phyloP scores from a whole-genome alignment of 176 grass and related monocot genomes.

The Carex pumila region DNA sequence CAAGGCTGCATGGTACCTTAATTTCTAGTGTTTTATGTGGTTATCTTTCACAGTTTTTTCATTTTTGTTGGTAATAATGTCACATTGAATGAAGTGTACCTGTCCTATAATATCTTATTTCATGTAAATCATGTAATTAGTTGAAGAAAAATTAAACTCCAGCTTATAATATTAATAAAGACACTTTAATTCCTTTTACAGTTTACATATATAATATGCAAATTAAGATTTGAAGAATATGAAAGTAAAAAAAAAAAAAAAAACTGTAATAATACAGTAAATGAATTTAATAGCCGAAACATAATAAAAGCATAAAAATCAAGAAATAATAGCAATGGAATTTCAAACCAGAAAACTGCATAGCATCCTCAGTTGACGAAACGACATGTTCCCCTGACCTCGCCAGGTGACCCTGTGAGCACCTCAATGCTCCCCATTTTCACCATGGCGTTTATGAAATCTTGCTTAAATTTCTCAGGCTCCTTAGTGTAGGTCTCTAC shows the following conservation, averaged over 20 bases:
- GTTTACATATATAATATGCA: neutral
- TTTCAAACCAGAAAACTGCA: too few species aligned
- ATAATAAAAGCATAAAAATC: neutral
- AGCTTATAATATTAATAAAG: neutral
- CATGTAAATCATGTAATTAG: neutral
- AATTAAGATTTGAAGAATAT: neutral
- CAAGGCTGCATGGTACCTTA: too few species aligned
- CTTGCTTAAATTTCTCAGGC: constrained; percentile 16
- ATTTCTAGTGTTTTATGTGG: too few species aligned
- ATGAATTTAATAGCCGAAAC: neutral
- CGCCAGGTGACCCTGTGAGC: neutral
- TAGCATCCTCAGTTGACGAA: neutral
- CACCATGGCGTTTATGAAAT: constrained; percentile 16
- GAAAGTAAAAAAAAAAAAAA: neutral
- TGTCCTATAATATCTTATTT: neutral
- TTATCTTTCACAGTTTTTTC: too few species aligned
- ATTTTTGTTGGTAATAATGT: too few species aligned
- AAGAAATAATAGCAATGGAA: neutral
- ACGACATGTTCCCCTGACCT: constrained; percentile 16
- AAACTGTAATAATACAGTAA: too few species aligned
- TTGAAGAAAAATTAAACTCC: neutral
- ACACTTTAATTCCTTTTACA: neutral
- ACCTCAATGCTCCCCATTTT: constrained; percentile 32
- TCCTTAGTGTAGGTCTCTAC: constrained; percentile 14
- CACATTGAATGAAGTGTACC: too few species aligned